phyloP scores from a whole-genome alignment of 192 early-diverging fungal species.

The Coemansia asiatica region DNA sequence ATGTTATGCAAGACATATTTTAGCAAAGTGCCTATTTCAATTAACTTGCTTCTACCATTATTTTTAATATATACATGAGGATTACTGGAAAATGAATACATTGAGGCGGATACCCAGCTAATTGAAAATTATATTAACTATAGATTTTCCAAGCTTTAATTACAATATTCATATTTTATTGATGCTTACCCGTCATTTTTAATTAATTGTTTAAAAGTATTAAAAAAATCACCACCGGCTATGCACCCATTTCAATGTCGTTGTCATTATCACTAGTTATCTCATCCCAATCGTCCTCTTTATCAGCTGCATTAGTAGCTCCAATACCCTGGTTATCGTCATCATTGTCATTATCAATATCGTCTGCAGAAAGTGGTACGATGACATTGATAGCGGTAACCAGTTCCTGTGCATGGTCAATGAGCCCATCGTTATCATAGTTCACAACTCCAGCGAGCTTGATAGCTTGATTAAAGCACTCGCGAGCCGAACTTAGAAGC shows the following conservation, averaged over 20 bases:
- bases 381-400: conserved; percentile 59
- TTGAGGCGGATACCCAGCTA: no score
- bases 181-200: no score
- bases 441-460: conserved; percentile 64
- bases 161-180: no score
- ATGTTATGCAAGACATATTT: no score
- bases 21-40: no score
- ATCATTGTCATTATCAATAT: conserved; percentile 56
- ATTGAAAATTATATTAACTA: no score
- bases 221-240: no score
- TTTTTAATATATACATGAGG: no score
- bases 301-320: conserved; percentile 47
- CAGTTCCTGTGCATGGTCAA: conserved; percentile 71
- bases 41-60: no score
- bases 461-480: conserved; percentile 44
- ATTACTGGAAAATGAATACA: no score
- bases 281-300: conserved; percentile 61
- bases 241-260: conserved; percentile 50
- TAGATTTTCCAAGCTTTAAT: no score
- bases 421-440: conserved; percentile 66
- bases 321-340: conserved; percentile 16
- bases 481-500: conserved; percentile 33
- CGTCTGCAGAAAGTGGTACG: conserved; percentile 52
- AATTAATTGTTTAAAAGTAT: no score
- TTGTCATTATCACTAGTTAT: conserved; percentile 41